phyloP scores from a whole-genome alignment of 352 stramenopile genomes.

The Phytophthora tentaculata region DNA sequence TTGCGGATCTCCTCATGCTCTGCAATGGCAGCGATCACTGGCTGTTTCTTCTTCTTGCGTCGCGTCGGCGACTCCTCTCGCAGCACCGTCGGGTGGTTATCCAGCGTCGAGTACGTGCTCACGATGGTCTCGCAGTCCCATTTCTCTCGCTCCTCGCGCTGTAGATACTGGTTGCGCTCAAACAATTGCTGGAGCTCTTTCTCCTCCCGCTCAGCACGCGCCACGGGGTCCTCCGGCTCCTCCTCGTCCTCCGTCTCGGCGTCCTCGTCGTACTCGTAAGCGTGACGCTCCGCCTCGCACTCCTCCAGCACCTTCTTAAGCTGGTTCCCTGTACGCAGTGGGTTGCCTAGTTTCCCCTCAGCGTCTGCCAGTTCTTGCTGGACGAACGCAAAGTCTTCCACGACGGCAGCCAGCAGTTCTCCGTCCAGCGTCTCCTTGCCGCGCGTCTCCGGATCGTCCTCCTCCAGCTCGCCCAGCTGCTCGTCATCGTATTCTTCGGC shows the following conservation, averaged over 20 bases:
- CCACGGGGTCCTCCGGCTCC: conserved; percentile 36
- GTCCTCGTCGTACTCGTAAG: conserved; percentile 63
- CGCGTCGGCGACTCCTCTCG: conserved; percentile 61
- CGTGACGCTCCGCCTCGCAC: conserved; percentile 61
- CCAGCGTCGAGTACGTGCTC: conserved; percentile 98
- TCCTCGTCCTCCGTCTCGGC: conserved; percentile 54
- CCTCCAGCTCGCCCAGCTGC: conserved; percentile 77
- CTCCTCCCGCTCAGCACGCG: conserved; percentile 36
- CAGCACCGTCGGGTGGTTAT: conserved; percentile 97
- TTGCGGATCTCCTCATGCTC: conserved; percentile 41
- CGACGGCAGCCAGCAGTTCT: conserved; percentile 67
- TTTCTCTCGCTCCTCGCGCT: conserved; percentile 61
- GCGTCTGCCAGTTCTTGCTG: conserved; percentile 77
- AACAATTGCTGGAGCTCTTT: conserved; percentile 58
- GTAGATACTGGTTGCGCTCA: conserved; percentile 71
- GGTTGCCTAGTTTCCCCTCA: conserved; percentile 83
- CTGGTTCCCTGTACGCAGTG: conserved; percentile 65
- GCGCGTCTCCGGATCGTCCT: conserved; percentile 75
- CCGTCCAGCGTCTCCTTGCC: conserved; percentile 77
- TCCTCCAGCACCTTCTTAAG: conserved; percentile 80
- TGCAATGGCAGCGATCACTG: conserved; percentile 22
- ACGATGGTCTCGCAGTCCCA: conserved; percentile 99
- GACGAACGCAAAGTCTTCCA: conserved; percentile 76
- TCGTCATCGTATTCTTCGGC: conserved; percentile 87
- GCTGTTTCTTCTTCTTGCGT: conserved; percentile 85